These are phyloP conservation scores for Pichia kudriavzevii DNA, from an alignment of 1,139 yeast genomes.

Conservation along the genomic window DNA sequence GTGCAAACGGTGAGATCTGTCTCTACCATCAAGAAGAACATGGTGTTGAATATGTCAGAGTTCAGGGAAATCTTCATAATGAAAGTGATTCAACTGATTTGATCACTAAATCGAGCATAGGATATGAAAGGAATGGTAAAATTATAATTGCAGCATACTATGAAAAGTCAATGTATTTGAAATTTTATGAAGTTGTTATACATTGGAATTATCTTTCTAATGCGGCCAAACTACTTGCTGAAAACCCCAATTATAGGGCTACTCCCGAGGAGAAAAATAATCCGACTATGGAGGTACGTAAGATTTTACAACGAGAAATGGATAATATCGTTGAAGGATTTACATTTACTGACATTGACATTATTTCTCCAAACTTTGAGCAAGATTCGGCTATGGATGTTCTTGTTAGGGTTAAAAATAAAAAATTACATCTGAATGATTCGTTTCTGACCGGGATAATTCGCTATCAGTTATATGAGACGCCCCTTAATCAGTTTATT, in stretches of 20 bases:
- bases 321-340: constrained; percentile 16
- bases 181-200: constrained; percentile 41
- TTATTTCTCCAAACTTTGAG: constrained; percentile 38
- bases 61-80: constrained; percentile 16
- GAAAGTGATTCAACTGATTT: constrained; percentile 6
- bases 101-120: constrained; percentile 49
- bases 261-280: constrained; percentile 35
- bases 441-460: constrained; percentile 28
- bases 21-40: constrained; percentile 59
- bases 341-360: constrained; percentile 29
- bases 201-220: constrained; percentile 57
- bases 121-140: constrained; percentile 45
- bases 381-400: constrained; percentile 13
- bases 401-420: constrained; percentile 8
- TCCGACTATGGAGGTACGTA: constrained; percentile 19
- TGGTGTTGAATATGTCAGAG: constrained; percentile 47
- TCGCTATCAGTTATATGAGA: constrained; percentile 33
- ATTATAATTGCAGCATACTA: constrained; percentile 45
- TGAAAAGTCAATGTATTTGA: constrained; percentile 33
- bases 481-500: constrained; percentile 11
- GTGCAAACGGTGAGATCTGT: constrained; percentile 55
- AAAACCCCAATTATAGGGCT: constrained; percentile 46
- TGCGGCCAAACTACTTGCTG: constrained; percentile 41
- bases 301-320: constrained; percentile 18
- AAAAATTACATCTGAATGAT: constrained; percentile 2